Evolutionary conservation across 2,329 filamentous ascomycete genomes (phyloP), one percentile per base, ranked within the genome.

Genomic region (Paracorniculantispora psalliotae): DNA sequence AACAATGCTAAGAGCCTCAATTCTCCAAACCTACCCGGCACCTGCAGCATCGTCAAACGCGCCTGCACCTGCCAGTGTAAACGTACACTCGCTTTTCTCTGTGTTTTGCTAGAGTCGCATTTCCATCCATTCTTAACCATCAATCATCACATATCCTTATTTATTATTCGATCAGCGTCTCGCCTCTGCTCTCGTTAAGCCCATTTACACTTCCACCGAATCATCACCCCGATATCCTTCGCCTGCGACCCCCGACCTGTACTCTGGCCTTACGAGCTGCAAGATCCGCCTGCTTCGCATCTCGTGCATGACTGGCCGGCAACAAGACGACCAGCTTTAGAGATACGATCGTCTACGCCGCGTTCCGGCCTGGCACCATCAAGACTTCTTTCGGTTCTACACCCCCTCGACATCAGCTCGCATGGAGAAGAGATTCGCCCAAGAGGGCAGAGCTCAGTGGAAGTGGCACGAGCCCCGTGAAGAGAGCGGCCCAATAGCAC

Each of bases 281-380:
- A n/a, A n/a, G n/a, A n/a, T n/a, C n/a, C n/a, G n/a, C n/a, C n/a
- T n/a, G n/a, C n/a, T n/a, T n/a, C n/a, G n/a, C n/a, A n/a, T n/a
- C n/a, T n/a, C n/a, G n/a, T n/a, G n/a, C n/a, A n/a, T n/a, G n/a
- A n/a, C n/a, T n/a, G n/a, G n/a, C n/a, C n/a, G n/a, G n/a, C n/a
- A n/a, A n/a, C n/a, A n/a, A n/a, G n/a, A n/a, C n/a, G n/a, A n/a
- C n/a, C n/a, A 57, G 28, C 59, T 62, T 37, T 52, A 58, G 37
- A 58, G 59, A 30, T 60, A 60, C 39, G 49, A 35, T 23, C 61
- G 57, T 26, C 52, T 62, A 43, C 63, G 64, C 43, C 60, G 59
- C 33, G 30, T 57, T 25, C 61, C 61, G 21, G 15, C 53, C 21
- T 64, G 64, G 63, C 62, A 65, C 19, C 54, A 63, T n/a, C 51